Evolutionary conservation across 1,139 yeast genomes (phyloP).

Genomic region (Barnettozyma hawaiiensis): DNA sequence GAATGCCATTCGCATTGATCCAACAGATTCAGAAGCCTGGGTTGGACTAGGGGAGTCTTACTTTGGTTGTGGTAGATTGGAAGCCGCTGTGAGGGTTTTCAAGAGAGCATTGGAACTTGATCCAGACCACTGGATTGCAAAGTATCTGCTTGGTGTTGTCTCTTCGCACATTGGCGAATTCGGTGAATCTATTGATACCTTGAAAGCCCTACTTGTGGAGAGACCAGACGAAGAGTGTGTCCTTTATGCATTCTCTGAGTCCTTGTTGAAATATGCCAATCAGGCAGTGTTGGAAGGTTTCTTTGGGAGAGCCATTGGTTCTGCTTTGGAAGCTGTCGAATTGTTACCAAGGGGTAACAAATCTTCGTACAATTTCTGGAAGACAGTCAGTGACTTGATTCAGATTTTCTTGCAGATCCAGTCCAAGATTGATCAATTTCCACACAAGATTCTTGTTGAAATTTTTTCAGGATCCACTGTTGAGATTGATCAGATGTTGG

Average conservation of each 20-base stretch:
- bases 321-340: conserved; percentile 39
- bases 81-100: conserved; percentile 83
- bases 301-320: conserved; percentile 54
- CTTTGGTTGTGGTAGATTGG: conserved; percentile 73
- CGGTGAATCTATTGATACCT: conserved; percentile 38
- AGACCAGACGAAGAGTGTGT: conserved; percentile 54
- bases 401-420: conserved; percentile 42
- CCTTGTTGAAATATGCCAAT: conserved; percentile 49
- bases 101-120: conserved; percentile 53
- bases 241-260: conserved; percentile 51
- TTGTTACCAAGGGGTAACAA: conserved; percentile 28
- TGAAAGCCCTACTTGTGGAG: conserved; percentile 38
- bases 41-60: conserved; percentile 93
- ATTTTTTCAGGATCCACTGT: conserved; percentile 29
- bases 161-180: conserved; percentile 47
- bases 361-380: conserved; percentile 47
- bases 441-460: conserved; percentile 36
- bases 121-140: conserved; percentile 52
- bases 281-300: conserved; percentile 55
- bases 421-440: conserved; percentile 39
- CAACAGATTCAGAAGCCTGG: conserved; percentile 77
- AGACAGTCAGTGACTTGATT: conserved; percentile 42
- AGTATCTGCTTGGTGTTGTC: conserved; percentile 63
- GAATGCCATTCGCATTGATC: conserved; percentile 65
- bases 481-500: conserved; percentile 15